phyloP scores from a whole-genome alignment of 108 stramenopile species.

The Nitzschia palea region DNA sequence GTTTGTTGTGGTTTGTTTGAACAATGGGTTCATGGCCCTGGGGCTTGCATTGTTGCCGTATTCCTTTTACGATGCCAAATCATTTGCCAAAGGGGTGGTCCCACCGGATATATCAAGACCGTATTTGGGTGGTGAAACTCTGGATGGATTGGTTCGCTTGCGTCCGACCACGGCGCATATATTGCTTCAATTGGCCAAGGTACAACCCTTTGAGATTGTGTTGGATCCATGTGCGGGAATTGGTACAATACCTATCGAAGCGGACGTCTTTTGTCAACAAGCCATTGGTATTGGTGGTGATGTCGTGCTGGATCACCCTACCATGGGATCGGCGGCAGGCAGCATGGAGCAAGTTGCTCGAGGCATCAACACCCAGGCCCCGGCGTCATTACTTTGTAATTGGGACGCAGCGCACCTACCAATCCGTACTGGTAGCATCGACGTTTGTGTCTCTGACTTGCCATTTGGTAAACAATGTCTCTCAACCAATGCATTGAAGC shows the following conservation, averaged over 20 bases:
- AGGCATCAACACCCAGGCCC: background rate
- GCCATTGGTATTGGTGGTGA: constrained; percentile 59
- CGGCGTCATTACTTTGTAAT: constrained; percentile 19
- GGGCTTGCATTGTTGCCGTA: constrained; percentile 53
- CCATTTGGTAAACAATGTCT: constrained; percentile 70
- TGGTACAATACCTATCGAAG: constrained; percentile 65
- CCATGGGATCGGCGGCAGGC: constrained; percentile 11
- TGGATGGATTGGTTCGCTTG: constrained; percentile 40
- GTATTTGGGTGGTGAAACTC: constrained; percentile 31
- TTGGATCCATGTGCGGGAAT: constrained; percentile 75
- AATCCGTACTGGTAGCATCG: constrained; percentile 48
- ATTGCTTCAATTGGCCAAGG: constrained; percentile 42
- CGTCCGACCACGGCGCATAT: constrained; percentile 58
- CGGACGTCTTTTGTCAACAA: constrained; percentile 2
- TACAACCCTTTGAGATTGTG: constrained; percentile 46
- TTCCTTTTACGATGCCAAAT: constrained; percentile 46
- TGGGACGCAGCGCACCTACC: constrained; percentile 68
- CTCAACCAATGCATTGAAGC: constrained; percentile 36
- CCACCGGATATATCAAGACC: constrained; percentile 57
- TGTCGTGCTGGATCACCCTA: constrained; percentile 34
- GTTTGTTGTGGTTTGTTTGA: constrained; percentile 39
- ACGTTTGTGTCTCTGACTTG: constrained; percentile 60
- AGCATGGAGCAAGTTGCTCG: constrained; percentile 14
- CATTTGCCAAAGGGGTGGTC: constrained; percentile 35
- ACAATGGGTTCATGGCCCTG: constrained; percentile 35